Evolutionary conservation across 768 basidiomycete species (phyloP).

Genomic region (Lepiota venenata): DNA sequence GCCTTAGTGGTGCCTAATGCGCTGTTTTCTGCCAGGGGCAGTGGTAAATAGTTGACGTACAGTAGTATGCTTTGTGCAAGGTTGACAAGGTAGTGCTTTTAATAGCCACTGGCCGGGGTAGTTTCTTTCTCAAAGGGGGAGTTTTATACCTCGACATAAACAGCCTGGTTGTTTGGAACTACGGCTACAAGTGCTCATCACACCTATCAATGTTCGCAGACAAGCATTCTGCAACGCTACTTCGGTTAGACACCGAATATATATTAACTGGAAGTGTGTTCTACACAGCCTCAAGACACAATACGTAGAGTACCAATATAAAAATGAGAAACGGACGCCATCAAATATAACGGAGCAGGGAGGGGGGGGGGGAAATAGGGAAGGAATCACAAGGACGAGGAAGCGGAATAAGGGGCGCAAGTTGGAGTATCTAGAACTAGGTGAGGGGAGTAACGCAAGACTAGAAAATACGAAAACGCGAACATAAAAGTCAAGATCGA

Average conservation of each 20-base stretch:
- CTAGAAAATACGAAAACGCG: background rate
- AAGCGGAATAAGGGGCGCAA: background rate
- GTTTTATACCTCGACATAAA: too few relatives aligned
- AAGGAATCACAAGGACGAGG: constrained; percentile 8
- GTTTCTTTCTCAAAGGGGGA: too few relatives aligned
- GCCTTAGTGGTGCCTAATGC: too few relatives aligned
- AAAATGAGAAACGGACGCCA: background rate
- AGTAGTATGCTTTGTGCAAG: too few relatives aligned
- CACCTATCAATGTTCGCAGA: too few relatives aligned
- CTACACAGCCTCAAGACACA: constrained; percentile 16
- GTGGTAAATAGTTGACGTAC: too few relatives aligned
- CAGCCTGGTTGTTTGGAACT: too few relatives aligned
- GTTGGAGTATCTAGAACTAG: background rate
- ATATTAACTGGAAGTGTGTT: constrained; percentile 20
- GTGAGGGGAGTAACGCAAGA: background rate
- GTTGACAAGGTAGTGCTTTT: too few relatives aligned
- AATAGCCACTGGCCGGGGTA: too few relatives aligned
- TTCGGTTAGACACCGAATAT: background rate
- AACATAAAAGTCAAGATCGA: background rate
- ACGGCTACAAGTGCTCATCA: background rate
- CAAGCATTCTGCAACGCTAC: background rate
- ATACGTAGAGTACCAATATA: constrained; percentile 3
- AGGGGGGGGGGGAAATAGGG: background rate
- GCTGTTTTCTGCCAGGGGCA: too few relatives aligned
- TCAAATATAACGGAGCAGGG: constrained; percentile 11